These are phyloP conservation scores for Dactylellina sp. DNA, from an alignment of 2,329 filamentous ascomycete species.

Conservation along the genomic window DNA sequence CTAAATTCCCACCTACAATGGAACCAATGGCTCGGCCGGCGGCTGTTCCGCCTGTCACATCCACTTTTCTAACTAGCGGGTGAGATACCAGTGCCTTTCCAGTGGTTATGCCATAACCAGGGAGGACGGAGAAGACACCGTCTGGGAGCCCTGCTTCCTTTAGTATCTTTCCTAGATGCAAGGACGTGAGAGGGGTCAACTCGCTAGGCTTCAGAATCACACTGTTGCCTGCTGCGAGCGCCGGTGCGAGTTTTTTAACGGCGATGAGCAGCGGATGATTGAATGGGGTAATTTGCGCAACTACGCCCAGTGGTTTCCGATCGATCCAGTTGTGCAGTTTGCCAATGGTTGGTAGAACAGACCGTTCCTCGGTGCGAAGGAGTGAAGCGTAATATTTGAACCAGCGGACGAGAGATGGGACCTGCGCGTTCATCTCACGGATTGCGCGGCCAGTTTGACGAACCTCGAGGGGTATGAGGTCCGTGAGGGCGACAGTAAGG, in stretches of 20 bases:
- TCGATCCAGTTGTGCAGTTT: constrained; percentile 71
- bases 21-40: constrained; percentile 85
- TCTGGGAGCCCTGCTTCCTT: constrained; percentile 65
- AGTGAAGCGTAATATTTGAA: constrained; percentile 78
- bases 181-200: constrained; percentile 65
- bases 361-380: constrained; percentile 75
- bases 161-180: constrained; percentile 64
- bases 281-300: constrained; percentile 71
- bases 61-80: constrained; percentile 81
- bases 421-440: constrained; percentile 77
- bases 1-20: constrained; percentile 78
- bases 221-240: constrained; percentile 62
- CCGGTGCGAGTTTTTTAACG: constrained; percentile 61
- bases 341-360: constrained; percentile 74
- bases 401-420: constrained; percentile 75
- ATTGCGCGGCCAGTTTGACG: constrained; percentile 75
- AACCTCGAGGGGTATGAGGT: constrained; percentile 74
- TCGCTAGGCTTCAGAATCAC: constrained; percentile 64
- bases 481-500: constrained; percentile 68
- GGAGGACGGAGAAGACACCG: constrained; percentile 66
- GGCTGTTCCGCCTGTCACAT: constrained; percentile 86
- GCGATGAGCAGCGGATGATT: constrained; percentile 71
- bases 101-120: constrained; percentile 69
- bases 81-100: constrained; percentile 72
- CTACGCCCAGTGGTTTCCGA: constrained; percentile 71